Evolutionary conservation across 2,329 filamentous ascomycete species (phyloP).

Genomic region (Xylaria sp.): DNA sequence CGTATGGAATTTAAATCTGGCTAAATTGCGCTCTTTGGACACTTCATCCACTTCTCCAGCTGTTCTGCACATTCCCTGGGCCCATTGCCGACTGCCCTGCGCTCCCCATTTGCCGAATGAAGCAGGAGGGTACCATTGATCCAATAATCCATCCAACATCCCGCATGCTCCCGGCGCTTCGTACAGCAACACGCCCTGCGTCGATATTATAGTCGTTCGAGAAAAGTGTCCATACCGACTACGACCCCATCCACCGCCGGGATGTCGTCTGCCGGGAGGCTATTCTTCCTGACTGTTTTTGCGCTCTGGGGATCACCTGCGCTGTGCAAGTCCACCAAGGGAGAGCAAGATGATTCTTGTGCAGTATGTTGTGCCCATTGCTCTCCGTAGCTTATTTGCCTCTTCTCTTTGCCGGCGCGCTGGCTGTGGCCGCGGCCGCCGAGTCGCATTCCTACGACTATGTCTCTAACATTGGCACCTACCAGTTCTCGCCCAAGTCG

Average conservation of each 20-base stretch:
- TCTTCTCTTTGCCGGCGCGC: constrained; percentile 30
- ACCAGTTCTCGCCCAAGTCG: constrained; percentile 82
- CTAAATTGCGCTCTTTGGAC: constrained; percentile 27
- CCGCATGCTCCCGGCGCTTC: constrained; percentile 7
- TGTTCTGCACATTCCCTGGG: background rate
- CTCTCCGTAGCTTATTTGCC: constrained; percentile 31
- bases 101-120: constrained; percentile 27
- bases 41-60: constrained; percentile 7
- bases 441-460: constrained; percentile 32
- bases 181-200: background rate
- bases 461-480: constrained; percentile 47
- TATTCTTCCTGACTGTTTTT: constrained; percentile 63
- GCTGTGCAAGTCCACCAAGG: constrained; percentile 49
- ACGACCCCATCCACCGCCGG: constrained; percentile 32
- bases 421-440: constrained; percentile 31
- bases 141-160: background rate
- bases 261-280: constrained; percentile 60
- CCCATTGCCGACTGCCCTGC: constrained; percentile 2
- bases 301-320: constrained; percentile 58
- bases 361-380: constrained; percentile 52
- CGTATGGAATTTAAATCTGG: constrained; percentile 22
- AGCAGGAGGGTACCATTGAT: constrained; percentile 24
- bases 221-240: constrained; percentile 26
- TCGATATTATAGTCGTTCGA: constrained; percentile 9
- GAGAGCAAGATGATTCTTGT: constrained; percentile 53